Conservation (phyloP, 352 stramenopile genomes). For the Globisporangium nunn region DNA sequence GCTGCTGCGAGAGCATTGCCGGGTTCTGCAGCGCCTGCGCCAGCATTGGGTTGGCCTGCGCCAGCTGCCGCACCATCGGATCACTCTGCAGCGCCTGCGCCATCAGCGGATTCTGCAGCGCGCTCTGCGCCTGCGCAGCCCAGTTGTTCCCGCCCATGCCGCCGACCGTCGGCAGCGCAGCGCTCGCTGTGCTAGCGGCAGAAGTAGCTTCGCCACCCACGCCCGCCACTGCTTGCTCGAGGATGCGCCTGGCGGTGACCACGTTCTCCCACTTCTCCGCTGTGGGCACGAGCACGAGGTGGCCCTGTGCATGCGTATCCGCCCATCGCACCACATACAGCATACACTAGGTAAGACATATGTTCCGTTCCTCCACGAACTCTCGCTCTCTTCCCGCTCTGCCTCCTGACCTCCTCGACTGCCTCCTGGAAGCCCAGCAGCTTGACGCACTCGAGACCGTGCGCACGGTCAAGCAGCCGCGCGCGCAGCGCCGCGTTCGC, state of each 20-base stretch:
- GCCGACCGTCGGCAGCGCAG: neutral
- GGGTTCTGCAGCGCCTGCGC: constrained; percentile 73
- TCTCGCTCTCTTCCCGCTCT: neutral
- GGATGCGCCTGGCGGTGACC: constrained; percentile 50
- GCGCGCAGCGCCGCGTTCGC: constrained; percentile 59
- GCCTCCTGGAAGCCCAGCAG: constrained; percentile 66
- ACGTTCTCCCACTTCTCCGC: constrained; percentile 74
- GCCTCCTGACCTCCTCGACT: constrained; percentile 38
- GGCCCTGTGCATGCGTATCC: constrained; percentile 18
- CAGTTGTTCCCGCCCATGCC: constrained; percentile 22
- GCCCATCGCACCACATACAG: neutral
- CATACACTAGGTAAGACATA: neutral
- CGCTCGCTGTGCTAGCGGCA: neutral
- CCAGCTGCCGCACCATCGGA: constrained; percentile 78
- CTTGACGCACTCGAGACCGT: constrained; percentile 50
- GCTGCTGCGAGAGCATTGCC: constrained; percentile 52
- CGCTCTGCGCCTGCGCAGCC: constrained; percentile 44
- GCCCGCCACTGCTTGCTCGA: constrained; percentile 33
- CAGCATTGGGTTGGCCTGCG: constrained; percentile 70
- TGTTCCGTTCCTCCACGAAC: neutral
- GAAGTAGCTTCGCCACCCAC: constrained; percentile 1
- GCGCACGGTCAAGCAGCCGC: constrained; percentile 51
- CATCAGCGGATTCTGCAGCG: constrained; percentile 76
- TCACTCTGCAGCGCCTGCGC: constrained; percentile 56
- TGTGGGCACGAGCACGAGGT: constrained; percentile 62